Evolutionary conservation across 2,329 filamentous ascomycete species (phyloP).

Genomic region (Sclerotinia sclerotiorum): DNA sequence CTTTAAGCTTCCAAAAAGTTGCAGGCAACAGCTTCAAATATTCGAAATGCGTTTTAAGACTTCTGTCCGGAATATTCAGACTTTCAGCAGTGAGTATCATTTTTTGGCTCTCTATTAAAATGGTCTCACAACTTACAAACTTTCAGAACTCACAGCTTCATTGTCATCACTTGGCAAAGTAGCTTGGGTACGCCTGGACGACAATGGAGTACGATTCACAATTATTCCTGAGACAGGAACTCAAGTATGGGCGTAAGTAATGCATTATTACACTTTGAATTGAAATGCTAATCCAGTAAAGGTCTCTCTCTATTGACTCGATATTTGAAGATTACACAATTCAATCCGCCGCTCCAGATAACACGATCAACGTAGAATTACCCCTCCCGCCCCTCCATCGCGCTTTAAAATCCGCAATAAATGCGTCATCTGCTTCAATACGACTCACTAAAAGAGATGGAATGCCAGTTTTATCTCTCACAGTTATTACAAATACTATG

Average conservation of each 20-base stretch:
- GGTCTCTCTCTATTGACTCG: conserved; percentile 67
- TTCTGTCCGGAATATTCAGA: conserved; percentile 64
- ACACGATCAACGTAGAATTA: conserved; percentile 95
- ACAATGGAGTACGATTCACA: conserved; percentile 87
- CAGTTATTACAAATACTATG: conserved; percentile 75
- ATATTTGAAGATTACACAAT: conserved; percentile 86
- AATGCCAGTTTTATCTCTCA: conserved; percentile 82
- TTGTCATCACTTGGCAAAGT: conserved; percentile 55
- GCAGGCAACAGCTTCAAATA: conserved; percentile 5
- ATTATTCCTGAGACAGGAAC: conserved; percentile 93
- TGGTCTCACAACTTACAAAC: conserved; percentile 24
- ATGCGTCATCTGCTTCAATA: conserved; percentile 77
- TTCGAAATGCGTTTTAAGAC: conserved; percentile 64
- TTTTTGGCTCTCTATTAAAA: neutral
- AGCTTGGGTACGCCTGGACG: conserved; percentile 65
- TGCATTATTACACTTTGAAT: conserved; percentile 38
- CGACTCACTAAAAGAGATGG: conserved; percentile 92
- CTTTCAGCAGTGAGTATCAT: conserved; percentile 57
- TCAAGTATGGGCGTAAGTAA: conserved; percentile 87
- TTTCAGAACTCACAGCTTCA: conserved; percentile 61
- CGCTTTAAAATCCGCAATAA: conserved; percentile 84
- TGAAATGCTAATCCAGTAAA: conserved; percentile 33
- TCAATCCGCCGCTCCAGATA: conserved; percentile 76
- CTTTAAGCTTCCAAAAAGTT: neutral
- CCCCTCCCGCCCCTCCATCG: conserved; percentile 84